Evolutionary conservation across 305 asterid genomes (phyloP), one percentile per base, ranked within the genome.

Genomic region (Fraxinus albicans): DNA sequence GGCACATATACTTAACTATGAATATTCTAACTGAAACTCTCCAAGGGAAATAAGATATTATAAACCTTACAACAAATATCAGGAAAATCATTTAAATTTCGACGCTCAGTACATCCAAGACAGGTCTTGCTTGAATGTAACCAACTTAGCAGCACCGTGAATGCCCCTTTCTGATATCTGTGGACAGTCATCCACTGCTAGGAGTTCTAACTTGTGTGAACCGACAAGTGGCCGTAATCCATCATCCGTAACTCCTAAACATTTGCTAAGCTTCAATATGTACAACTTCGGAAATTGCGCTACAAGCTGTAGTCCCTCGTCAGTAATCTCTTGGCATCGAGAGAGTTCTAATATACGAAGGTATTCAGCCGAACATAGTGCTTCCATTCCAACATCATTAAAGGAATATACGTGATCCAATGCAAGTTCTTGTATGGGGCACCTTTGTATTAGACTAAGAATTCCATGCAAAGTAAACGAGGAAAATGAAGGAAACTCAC

Each of bases 321-420:
- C 98, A 0, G 94, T 91, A 69, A 93, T 87, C 88, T 93, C 97
- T 82, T 94, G 97, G 88, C 98, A 94, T 78, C 94, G 87, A 4
- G 84, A 87, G 10, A 94, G 91, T 87, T 93, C 97, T 77, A 94
- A 80, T 58, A 65, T 84, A 70, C 89, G 86, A 86, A 94, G 97
- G 87, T 80, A 44, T 82, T 87, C 83, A 0, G 95, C 95, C 0
- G 83, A 83, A 74, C 94, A 81, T 53, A 94, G 97, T 53, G 94
- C 91, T 53, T 86, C 91, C 97, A 94, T 93, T 29, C 97, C 97
- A 33, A 69, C 74, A 78, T 94, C 97, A 34, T 89, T 85, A 40
- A 93, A 92, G 9, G 91, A 90, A 80, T 90, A 90, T 31, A 93
- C 93, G 27, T 91, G 91, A 82, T 93, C 94, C 17, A 94, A 84